Evolutionary conservation across 164 flowering plant genomes (phyloP), one percentile per base, ranked within the genome.

Genomic region (Berberis thunbergii): DNA sequence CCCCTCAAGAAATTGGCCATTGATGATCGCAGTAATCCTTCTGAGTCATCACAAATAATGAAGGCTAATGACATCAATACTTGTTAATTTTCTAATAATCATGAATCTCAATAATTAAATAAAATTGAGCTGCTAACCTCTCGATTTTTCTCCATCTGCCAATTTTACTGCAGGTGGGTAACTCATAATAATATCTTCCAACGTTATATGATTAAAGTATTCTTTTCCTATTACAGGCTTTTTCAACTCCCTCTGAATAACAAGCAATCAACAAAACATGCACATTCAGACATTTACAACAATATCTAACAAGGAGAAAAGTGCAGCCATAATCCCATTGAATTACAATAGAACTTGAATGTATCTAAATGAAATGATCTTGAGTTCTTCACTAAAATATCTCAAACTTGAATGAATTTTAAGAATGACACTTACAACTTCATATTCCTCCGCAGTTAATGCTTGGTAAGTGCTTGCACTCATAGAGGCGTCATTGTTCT

Each of bases 1-100:
- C 99, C 99, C 70, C 81, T 88, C 74, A 95, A 77, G 78, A 95
- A 95, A 80, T 95, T 98, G 78, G 88, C 68, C 67, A 95, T 80
- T 39, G 99, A 91, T 56, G 88, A 72, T 45, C 99, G 92, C 66
- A 72, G 74, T 74, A 77, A 80, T 63, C 74, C 78, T 70, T 95
- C 99, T 95, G 96, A 49, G 68, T 69, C 57, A 69, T 9, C 43
- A 63, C 53, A 55, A 41, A 46, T 62, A 42, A 11, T 3, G 3
- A 42, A 9, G 56, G 55, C 43, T 49, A 12, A 1, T 42, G 53
- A n/a, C 52, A 45, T 43, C 46, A 13, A 46, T 38, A 2, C 46
- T 46, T 38, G 40, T 2, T 2, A 45, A 7, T 2, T 7, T 45
- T 46, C 52, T 60, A 43, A 39, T 4, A 2, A 4, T 7, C 45